These are phyloP conservation scores for Fomitopsis schrenkii DNA, from an alignment of 1,284 basidiomycete species.

Conservation along the genomic window DNA sequence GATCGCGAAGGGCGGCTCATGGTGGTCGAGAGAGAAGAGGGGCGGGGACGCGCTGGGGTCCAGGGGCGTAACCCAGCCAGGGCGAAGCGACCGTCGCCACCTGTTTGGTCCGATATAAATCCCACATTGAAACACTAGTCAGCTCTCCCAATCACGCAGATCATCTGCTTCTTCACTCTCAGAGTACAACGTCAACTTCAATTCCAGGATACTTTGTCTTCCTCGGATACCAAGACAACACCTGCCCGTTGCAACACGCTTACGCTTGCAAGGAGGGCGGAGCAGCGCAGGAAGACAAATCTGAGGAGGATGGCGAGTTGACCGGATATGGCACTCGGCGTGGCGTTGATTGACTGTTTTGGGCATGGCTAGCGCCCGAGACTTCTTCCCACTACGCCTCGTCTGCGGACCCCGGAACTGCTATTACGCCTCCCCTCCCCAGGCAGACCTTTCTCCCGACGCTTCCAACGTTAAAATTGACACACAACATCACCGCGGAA, in stretches of 20 bases:
- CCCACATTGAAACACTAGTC: conserved; percentile 22
- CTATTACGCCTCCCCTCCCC: conserved; percentile 1
- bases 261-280: conserved; percentile 12
- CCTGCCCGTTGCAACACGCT: conserved; percentile 3
- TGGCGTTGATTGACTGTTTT: conserved; percentile 30
- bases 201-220: not conserved
- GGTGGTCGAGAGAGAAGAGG: conserved; percentile 15
- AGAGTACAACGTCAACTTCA: not conserved
- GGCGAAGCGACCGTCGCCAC: conserved; percentile 26
- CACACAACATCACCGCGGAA: not conserved
- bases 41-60: conserved; percentile 15
- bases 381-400: conserved; percentile 28
- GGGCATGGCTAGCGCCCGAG: conserved; percentile 22
- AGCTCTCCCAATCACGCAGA: conserved; percentile 11
- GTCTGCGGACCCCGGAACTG: conserved; percentile 19
- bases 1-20: conserved; percentile 28
- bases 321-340: conserved; percentile 18
- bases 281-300: conserved; percentile 17
- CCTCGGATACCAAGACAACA: not conserved
- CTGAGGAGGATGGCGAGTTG: conserved; percentile 16
- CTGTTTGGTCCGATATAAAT: conserved; percentile 25
- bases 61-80: conserved; percentile 19
- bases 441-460: not conserved
- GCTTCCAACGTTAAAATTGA: not conserved
- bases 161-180: conserved; percentile 6